A percentile compares a stretch with the other conserved stretches of the same genome.
phyloP scores from a whole-genome alignment of 495 filamentous ascomycete genomes.

The Penicillium roqueforti region DNA sequence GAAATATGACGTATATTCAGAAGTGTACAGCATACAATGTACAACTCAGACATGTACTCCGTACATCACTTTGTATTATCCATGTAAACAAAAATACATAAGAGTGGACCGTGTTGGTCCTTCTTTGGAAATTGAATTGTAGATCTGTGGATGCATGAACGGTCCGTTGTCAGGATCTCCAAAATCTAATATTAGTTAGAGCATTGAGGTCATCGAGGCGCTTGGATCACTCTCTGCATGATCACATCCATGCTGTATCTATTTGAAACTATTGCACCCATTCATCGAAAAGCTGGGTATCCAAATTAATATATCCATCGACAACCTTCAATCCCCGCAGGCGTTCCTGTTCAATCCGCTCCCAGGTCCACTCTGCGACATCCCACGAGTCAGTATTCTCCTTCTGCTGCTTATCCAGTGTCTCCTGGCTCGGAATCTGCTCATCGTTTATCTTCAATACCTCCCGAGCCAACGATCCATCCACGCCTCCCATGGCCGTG shows the following conservation, averaged over 20 bases:
- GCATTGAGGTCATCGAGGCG: not conserved
- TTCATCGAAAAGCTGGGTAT: constrained; percentile 43
- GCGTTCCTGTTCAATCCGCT: constrained; percentile 55
- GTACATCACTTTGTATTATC: too few species aligned
- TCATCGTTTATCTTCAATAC: constrained; percentile 33
- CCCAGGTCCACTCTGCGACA: constrained; percentile 49
- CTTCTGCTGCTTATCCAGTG: constrained; percentile 31
- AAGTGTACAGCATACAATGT: not conserved
- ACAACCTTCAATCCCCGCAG: constrained; percentile 51
- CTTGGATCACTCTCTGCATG: constrained; percentile 2
- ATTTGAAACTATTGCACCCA: constrained; percentile 24
- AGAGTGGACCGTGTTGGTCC: not conserved
- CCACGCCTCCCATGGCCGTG: constrained; percentile 27
- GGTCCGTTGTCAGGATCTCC: not conserved
- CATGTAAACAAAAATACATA: not conserved
- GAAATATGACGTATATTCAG: not conserved
- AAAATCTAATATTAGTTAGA: not conserved
- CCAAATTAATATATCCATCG: constrained; percentile 47
- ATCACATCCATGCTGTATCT: not conserved
- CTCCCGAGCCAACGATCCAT: constrained; percentile 37
- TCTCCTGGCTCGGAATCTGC: constrained; percentile 25
- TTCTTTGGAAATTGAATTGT: not conserved
- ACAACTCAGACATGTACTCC: not conserved
- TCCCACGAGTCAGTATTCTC: constrained; percentile 36
- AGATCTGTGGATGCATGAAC: not conserved